These are phyloP conservation scores for Sedum album DNA, from an alignment of 164 flowering plant species.

Conservation along the genomic window DNA sequence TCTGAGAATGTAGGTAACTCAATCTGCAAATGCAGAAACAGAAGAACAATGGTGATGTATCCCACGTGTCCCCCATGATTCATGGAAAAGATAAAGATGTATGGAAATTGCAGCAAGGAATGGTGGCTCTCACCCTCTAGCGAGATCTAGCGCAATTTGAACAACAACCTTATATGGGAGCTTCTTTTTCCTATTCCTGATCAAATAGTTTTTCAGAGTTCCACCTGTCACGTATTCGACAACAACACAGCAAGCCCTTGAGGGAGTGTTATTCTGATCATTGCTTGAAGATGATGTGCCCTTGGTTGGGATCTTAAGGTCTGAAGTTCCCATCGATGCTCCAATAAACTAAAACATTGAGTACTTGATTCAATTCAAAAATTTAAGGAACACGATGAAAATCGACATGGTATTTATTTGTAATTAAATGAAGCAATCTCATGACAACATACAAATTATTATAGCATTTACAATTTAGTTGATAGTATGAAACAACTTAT, in stretches of 20 bases:
- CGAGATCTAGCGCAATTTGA: slow-evolving; percentile 4
- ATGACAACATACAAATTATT: too few relatives aligned
- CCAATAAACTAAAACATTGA: neutral
- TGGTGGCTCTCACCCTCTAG: neutral
- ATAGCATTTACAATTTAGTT: neutral
- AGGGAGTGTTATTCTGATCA: slow-evolving; percentile 2
- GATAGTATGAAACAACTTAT: neutral
- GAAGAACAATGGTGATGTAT: neutral
- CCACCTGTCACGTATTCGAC: slow-evolving; percentile 6
- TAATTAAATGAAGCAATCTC: too few relatives aligned
- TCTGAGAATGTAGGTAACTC: slow-evolving; percentile 5
- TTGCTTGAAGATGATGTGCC: neutral
- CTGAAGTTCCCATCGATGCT: slow-evolving; percentile 6
- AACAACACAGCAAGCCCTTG: slow-evolving; percentile 8
- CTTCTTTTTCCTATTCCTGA: slow-evolving; percentile 5
- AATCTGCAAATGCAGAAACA: neutral
- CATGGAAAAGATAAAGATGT: neutral
- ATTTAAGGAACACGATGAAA: neutral
- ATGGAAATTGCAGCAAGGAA: neutral
- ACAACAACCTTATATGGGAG: slow-evolving; percentile 6
- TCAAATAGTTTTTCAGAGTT: slow-evolving; percentile 4
- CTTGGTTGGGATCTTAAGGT: slow-evolving; percentile 1
- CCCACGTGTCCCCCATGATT: neutral
- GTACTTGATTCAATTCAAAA: neutral
- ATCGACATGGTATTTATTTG: too few relatives aligned